These are phyloP conservation scores for Exophiala lecanii-corni DNA, from an alignment of 2,329 filamentous ascomycete genomes.

Conservation along the genomic window DNA sequence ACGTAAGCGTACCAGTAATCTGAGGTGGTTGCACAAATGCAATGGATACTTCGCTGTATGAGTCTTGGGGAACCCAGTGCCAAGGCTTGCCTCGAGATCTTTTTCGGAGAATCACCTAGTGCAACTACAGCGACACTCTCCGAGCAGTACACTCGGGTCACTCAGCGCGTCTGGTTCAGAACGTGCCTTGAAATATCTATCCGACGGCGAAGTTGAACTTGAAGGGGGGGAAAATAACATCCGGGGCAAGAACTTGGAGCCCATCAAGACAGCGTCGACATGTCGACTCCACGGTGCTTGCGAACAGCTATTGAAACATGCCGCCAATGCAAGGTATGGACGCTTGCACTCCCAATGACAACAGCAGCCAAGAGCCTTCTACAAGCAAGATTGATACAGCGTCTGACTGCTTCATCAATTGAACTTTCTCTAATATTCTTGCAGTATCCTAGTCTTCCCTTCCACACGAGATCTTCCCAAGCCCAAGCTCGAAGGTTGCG, in stretches of 20 bases:
- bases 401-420: conserved; percentile 1
- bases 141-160: no score
- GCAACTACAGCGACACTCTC: no score
- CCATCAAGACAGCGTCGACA: conserved; percentile 5
- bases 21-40: no score
- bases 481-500: conserved; percentile 1
- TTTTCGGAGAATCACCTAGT: no score
- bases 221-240: no score
- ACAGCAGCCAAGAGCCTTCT: conserved; percentile 2
- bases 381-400: neutral
- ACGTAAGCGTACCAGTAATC: neutral
- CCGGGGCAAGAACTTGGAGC: no score
- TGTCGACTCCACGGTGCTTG: conserved; percentile 23
- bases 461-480: conserved; percentile 4
- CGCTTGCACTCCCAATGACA: conserved; percentile 1
- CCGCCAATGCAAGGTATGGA: conserved; percentile 21
- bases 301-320: conserved; percentile 24
- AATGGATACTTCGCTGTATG: no score
- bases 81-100: no score
- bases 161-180: no score
- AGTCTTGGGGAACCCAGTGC: no score
- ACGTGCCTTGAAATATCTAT: no score
- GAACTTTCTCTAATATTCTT: conserved; percentile 4
- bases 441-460: conserved; percentile 3
- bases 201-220: no score